A percentile compares a stretch with the other conserved stretches of the same genome.
Conservation (phyloP, 139 green algal species). For the Diplosphaera chodatii region DNA sequence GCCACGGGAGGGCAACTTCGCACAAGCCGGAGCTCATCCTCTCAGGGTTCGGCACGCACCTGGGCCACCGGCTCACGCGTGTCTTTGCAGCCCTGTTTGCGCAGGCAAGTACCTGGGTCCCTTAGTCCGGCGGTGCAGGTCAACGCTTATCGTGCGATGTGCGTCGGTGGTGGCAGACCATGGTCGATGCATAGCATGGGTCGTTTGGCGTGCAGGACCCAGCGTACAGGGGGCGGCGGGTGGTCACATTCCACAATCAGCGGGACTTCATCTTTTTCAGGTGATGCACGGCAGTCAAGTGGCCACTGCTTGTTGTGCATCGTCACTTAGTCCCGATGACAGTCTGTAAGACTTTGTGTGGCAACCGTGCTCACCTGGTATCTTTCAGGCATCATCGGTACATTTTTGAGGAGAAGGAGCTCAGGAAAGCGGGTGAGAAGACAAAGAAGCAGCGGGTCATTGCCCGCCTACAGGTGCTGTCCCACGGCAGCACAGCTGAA, state of each 20-base stretch:
- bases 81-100: slow-evolving; percentile 90
- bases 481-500: too few species aligned
- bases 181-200: too few species aligned
- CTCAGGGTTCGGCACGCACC: slow-evolving; percentile 89
- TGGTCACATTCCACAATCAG: slow-evolving; percentile 99
- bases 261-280: slow-evolving; percentile 98
- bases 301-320: too few species aligned
- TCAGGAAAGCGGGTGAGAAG: slow-evolving; percentile 34
- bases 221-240: slow-evolving; percentile 79
- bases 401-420: slow-evolving; percentile 83
- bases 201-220: too few species aligned
- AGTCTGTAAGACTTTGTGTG: too few species aligned
- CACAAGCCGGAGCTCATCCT: slow-evolving; percentile 89
- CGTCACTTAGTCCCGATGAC: background rate
- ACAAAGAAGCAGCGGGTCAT: slow-evolving; percentile 49
- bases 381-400: slow-evolving; percentile 87
- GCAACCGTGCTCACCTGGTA: too few species aligned
- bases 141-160: too few species aligned
- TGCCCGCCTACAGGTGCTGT: slow-evolving; percentile 59
- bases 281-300: slow-evolving; percentile 2
- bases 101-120: slow-evolving; percentile 24
- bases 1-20: slow-evolving; percentile 65
- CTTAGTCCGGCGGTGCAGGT: too few species aligned
- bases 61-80: slow-evolving; percentile 78
- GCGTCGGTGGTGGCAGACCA: too few species aligned